These are phyloP conservation scores for Aurinia saxatilis DNA, from an alignment of 345 rosid genomes.

Conservation along the genomic window DNA sequence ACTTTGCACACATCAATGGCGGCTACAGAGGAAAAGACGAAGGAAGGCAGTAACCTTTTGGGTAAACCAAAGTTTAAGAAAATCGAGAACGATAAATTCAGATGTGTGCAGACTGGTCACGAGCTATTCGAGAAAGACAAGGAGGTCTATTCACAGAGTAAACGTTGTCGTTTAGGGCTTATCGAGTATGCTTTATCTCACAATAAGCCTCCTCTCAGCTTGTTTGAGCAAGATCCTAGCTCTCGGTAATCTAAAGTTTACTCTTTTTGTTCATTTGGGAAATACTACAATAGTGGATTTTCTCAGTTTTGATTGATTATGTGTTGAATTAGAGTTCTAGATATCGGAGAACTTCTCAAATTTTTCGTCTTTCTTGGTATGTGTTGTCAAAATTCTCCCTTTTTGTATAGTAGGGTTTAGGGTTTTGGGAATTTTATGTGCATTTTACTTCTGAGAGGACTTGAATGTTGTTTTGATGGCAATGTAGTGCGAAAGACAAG, in stretches of 20 bases:
- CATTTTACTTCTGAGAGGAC: neutral
- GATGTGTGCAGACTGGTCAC: constrained; percentile 90
- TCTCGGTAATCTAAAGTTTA: constrained; percentile 40
- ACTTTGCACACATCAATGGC: constrained; percentile 19
- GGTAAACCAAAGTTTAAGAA: constrained; percentile 58
- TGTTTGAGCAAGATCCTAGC: constrained; percentile 78
- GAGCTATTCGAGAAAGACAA: constrained; percentile 73
- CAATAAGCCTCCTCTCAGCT: constrained; percentile 71
- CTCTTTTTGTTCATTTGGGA: neutral
- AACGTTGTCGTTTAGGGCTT: constrained; percentile 87
- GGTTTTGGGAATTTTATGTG: constrained; percentile 6
- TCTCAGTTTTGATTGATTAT: neutral
- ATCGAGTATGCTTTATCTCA: constrained; percentile 62
- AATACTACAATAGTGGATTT: neutral
- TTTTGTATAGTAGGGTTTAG: neutral
- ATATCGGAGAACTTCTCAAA: neutral
- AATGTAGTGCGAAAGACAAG: no score
- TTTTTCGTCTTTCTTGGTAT: neutral
- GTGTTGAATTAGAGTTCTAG: neutral
- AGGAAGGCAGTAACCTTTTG: constrained; percentile 62
- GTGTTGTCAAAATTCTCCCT: no score
- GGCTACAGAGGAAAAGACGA: constrained; percentile 28
- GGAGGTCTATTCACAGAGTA: constrained; percentile 59
- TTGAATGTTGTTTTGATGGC: neutral
- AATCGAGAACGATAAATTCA: constrained; percentile 70